Conservation (phyloP, 805 yeast species). For the Kuraishia hungarica region DNA sequence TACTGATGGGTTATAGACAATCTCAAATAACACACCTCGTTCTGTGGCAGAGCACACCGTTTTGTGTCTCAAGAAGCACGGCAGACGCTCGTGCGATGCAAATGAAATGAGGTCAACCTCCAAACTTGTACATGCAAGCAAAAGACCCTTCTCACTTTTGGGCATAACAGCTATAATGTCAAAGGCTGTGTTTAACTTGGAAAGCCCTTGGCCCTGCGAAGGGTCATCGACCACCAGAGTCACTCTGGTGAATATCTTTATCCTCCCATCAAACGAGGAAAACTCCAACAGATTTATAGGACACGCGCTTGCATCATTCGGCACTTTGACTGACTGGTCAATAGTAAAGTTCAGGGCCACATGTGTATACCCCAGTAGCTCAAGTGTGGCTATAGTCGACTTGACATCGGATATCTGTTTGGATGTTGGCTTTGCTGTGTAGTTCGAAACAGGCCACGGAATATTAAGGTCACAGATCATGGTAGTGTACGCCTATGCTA, state of each 20-base stretch:
- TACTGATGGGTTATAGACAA: constrained; percentile 40
- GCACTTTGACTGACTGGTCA: constrained; percentile 42
- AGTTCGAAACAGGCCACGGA: constrained; percentile 58
- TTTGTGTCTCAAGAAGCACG: constrained; percentile 76
- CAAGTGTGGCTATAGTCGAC: constrained; percentile 42
- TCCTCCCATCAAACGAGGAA: constrained; percentile 25
- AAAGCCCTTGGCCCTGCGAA: constrained; percentile 58
- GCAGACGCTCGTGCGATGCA: constrained; percentile 54
- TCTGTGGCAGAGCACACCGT: constrained; percentile 76
- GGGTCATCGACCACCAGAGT: constrained; percentile 76
- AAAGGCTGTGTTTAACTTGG: constrained; percentile 36
- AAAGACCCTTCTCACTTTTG: constrained; percentile 65
- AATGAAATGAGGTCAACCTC: constrained; percentile 81
- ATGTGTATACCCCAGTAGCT: constrained; percentile 62
- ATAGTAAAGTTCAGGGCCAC: constrained; percentile 66
- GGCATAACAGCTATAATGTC: constrained; percentile 85
- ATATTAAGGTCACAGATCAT: constrained; percentile 65
- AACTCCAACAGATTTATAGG: constrained; percentile 32
- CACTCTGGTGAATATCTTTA: constrained; percentile 55
- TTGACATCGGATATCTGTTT: constrained; percentile 36
- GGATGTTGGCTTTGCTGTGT: constrained; percentile 29
- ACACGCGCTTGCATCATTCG: constrained; percentile 29
- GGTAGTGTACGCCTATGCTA: too few species aligned
- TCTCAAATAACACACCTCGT: constrained; percentile 77
- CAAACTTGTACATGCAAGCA: constrained; percentile 61